Evolutionary conservation across 73 alveolate genomes (phyloP).

Genomic region (Loxodes magnus): DNA sequence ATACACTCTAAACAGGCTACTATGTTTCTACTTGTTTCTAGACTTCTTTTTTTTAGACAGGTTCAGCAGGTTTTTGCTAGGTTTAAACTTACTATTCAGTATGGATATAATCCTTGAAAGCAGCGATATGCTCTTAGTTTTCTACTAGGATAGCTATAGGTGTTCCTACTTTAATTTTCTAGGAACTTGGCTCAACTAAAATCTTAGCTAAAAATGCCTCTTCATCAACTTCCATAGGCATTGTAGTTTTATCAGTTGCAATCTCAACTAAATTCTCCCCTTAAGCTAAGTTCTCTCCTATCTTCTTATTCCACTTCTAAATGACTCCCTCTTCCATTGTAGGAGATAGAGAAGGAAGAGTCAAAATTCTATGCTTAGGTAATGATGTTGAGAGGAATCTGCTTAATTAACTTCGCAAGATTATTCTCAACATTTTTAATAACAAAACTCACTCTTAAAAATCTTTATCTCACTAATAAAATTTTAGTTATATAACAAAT

Average conservation of each 20-base stretch:
- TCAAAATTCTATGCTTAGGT: slow-evolving; percentile 38
- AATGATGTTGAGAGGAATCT: background rate
- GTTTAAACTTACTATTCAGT: slow-evolving; percentile 12
- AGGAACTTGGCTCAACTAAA: slow-evolving; percentile 42
- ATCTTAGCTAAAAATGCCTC: slow-evolving; percentile 75
- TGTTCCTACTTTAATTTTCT: slow-evolving; percentile 38
- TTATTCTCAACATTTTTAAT: too few relatives aligned
- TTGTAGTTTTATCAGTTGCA: slow-evolving; percentile 83
- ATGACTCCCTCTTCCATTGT: slow-evolving; percentile 81
- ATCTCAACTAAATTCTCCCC: slow-evolving; percentile 73
- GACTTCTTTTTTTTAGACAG: background rate
- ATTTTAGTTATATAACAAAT: too few relatives aligned
- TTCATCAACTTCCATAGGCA: slow-evolving; percentile 74
- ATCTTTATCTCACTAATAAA: too few relatives aligned
- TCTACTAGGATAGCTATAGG: slow-evolving; percentile 55
- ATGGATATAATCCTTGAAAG: slow-evolving; percentile 24
- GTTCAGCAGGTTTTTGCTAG: slow-evolving; percentile 8
- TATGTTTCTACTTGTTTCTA: slow-evolving; percentile 14
- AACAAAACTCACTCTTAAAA: too few relatives aligned
- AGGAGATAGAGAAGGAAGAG: slow-evolving; percentile 79
- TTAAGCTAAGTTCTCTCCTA: slow-evolving; percentile 53
- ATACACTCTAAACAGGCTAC: slow-evolving; percentile 4
- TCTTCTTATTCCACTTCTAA: slow-evolving; percentile 61
- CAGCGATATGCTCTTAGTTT: slow-evolving; percentile 28
- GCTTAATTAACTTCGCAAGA: too few relatives aligned